Evolutionary conservation across 148 eudicot genomes (phyloP), one percentile per base, ranked within the genome.

Genomic region (Diospyros kaki): DNA sequence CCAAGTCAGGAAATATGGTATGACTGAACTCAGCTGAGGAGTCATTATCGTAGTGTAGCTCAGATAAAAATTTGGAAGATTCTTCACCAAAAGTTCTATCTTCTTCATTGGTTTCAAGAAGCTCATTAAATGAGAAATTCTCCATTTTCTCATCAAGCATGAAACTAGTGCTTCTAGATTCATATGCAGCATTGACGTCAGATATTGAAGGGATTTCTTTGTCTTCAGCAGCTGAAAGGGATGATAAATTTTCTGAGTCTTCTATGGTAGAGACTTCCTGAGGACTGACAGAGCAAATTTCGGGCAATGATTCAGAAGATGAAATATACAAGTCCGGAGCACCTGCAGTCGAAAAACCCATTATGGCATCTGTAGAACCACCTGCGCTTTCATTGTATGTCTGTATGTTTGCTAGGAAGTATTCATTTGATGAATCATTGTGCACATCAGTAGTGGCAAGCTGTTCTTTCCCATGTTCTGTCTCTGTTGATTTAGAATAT

Each of bases 11-110:
- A 64, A 60, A 66, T 63, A 39, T 15, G 40, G 64, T 52, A 81
- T 78, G 56, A 79, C 82, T 79, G 61, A 75, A 58, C 60, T 61
- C 79, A 76, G 79, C 28, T 60, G 84, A 78, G 50, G 71, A 76
- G 75, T 55, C 72, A 42, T 75, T 78, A 12, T 44, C 68, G 38
- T 68, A 71, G 46, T 81, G 84, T 68, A 87, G 73, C 70, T 81
- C 85, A 6, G 97, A 84, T 74, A 86, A 79, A 76, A 82, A 69
- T 4, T 75, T 62, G 15, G 82, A 80, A 76, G 75, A 74, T 72
- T 82, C 88, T 84, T 87, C 91, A 50, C 75, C 84, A 15, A 78
- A 48, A 53, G 39, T 77, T 77, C 66, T 76, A 72, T 65, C 83
- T 68, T 77, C 83, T 50, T 64, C 59, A 69, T 73, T 58, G 56